Conservation (phyloP, 2,329 filamentous ascomycete species). For the Canariomyces notabilis region DNA sequence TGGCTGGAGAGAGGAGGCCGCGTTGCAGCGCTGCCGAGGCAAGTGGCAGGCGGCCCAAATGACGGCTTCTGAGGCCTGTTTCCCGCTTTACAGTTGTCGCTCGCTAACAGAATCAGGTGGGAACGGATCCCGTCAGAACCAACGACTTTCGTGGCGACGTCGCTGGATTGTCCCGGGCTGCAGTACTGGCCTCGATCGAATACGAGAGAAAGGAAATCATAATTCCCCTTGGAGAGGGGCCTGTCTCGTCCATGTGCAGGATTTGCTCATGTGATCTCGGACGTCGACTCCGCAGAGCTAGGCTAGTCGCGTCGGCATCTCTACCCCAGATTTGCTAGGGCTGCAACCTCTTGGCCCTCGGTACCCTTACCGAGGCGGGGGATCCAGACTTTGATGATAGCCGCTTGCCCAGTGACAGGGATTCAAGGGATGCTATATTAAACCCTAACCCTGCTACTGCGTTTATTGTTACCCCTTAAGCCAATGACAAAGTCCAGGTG, state of each 20-base stretch:
- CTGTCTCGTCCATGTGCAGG: slow-evolving; percentile 2
- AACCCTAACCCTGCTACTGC: too few species aligned
- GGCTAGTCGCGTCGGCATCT: slow-evolving; percentile 5
- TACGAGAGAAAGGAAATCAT: neutral
- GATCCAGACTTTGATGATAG: too few species aligned
- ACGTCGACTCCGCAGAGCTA: slow-evolving; percentile 16
- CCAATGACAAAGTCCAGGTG: too few species aligned
- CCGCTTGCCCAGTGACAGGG: too few species aligned
- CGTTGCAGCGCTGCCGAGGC: neutral
- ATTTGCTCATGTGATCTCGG: slow-evolving; percentile 19
- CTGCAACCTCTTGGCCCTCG: slow-evolving; percentile 14
- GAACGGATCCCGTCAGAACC: too few species aligned
- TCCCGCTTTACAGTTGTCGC: too few species aligned
- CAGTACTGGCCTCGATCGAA: neutral
- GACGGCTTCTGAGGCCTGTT: neutral
- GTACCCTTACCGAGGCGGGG: neutral
- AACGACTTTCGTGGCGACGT: neutral
- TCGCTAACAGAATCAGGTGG: too few species aligned
- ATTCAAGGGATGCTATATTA: too few species aligned
- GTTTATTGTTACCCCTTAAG: too few species aligned
- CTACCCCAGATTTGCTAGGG: slow-evolving; percentile 8
- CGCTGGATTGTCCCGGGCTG: neutral
- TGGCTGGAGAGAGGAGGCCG: neutral
- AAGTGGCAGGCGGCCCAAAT: neutral
- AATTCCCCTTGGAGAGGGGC: slow-evolving; percentile 9